Evolutionary conservation across 2,329 filamentous ascomycete genomes (phyloP).

Genomic region (Cercospora canescens): DNA sequence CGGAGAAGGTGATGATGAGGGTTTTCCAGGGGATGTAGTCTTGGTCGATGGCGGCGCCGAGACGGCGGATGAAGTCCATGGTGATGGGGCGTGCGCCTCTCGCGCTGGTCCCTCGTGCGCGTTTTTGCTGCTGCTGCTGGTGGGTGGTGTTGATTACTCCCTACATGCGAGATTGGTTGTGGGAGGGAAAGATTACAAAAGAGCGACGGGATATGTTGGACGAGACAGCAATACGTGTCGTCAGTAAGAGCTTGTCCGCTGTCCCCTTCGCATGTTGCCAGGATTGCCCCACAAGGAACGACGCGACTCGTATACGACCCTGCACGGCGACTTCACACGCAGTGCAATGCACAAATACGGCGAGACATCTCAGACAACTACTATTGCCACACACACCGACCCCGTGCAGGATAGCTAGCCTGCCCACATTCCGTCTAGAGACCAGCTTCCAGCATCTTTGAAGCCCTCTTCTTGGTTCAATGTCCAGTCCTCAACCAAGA

Average conservation of each 20-base stretch:
- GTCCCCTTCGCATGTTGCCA: neutral
- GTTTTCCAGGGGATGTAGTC: slow-evolving; percentile 97
- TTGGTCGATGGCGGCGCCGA: slow-evolving; percentile 84
- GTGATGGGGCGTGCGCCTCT: neutral
- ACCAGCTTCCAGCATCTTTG: too few species aligned
- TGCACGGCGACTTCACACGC: neutral
- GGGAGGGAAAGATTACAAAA: neutral
- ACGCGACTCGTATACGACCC: neutral
- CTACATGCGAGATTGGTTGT: neutral
- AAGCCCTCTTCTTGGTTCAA: too few species aligned
- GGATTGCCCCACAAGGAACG: neutral
- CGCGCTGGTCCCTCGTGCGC: neutral
- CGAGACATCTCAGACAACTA: neutral
- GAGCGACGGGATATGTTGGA: neutral
- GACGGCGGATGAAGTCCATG: slow-evolving; percentile 53
- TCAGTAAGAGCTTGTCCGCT: neutral
- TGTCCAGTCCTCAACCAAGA: too few species aligned
- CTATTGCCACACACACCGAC: too few species aligned
- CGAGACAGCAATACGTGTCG: slow-evolving; percentile 3
- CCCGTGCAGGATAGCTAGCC: too few species aligned
- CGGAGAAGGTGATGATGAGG: slow-evolving; percentile 89
- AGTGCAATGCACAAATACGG: neutral
- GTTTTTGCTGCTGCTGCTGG: neutral
- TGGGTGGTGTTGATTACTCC: neutral
- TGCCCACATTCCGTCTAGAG: neutral